A percentile compares a stretch with the other conserved stretches of the same genome.
These are phyloP conservation scores for Monilinia fructigena DNA, from an alignment of 2,329 filamentous ascomycete species.

Conservation along the genomic window DNA sequence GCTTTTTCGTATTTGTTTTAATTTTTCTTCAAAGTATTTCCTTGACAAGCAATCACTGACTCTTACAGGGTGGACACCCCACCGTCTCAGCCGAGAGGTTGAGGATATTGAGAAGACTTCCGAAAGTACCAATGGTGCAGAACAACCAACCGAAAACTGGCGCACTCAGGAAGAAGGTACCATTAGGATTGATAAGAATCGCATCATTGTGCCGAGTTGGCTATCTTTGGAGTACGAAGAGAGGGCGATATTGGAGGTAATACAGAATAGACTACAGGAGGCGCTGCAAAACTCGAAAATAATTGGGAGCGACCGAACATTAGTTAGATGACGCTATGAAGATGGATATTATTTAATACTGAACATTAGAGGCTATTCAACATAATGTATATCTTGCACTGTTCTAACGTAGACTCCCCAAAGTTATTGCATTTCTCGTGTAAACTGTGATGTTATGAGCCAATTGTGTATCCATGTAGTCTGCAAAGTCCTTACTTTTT, in stretches of 20 bases:
- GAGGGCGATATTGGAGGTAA: conserved; percentile 29
- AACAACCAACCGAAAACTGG: background rate
- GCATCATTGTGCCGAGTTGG: conserved; percentile 30
- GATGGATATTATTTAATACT: background rate
- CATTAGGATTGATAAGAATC: conserved; percentile 27
- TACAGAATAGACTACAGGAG: conserved; percentile 27
- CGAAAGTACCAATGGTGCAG: background rate
- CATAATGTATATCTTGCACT: background rate
- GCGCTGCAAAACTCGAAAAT: conserved; percentile 9
- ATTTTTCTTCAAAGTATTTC: background rate
- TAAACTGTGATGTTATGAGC: background rate
- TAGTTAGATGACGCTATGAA: conserved; percentile 16
- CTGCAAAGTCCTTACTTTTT: background rate
- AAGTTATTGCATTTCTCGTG: background rate
- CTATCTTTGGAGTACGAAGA: conserved; percentile 31
- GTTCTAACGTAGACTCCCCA: no score
- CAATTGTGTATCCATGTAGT: background rate
- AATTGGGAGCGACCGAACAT: conserved; percentile 14
- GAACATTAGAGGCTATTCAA: background rate
- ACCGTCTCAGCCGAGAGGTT: background rate
- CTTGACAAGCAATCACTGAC: background rate
- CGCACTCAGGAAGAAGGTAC: background rate
- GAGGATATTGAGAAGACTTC: conserved; percentile 17
- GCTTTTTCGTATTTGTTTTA: background rate
- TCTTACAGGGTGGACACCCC: conserved; percentile 43